Evolutionary conservation across 73 alveolate genomes (phyloP).

Genomic region (Blepharisma japonicum): DNA sequence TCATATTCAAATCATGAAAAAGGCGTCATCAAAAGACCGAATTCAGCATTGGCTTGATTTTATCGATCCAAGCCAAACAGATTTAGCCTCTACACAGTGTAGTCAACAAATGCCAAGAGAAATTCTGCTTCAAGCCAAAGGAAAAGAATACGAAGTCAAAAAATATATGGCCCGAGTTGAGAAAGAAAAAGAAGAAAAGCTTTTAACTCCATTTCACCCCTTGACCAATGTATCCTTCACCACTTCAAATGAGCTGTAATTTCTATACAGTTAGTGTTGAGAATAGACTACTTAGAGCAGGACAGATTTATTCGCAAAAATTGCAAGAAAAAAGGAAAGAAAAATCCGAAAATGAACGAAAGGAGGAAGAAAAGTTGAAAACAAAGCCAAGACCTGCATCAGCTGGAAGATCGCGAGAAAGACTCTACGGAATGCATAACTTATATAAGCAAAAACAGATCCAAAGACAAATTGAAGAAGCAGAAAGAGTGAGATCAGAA

Average conservation of each 20-base stretch:
- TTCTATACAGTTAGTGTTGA: not conserved
- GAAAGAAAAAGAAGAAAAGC: not conserved
- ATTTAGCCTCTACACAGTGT: not conserved
- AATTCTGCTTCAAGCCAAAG: conserved; percentile 10
- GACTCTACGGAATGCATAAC: not conserved
- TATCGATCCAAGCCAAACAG: not conserved
- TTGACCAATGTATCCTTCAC: not conserved
- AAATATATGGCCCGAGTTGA: not conserved
- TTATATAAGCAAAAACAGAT: not conserved
- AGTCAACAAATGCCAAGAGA: not conserved
- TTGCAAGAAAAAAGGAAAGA: not conserved
- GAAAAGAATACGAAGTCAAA: not conserved
- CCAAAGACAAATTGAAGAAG: not conserved
- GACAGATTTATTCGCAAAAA: not conserved
- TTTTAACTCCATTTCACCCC: not conserved
- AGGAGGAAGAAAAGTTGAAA: not conserved
- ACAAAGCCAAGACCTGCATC: not conserved
- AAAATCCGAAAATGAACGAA: not conserved
- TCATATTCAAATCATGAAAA: too few relatives aligned
- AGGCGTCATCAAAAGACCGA: not conserved
- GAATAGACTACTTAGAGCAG: not conserved
- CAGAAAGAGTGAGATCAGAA: not conserved
- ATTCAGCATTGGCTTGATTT: not conserved
- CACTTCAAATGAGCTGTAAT: not conserved
- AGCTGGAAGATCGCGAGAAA: not conserved